phyloP scores from a whole-genome alignment of 192 early-diverging fungal species.

The Coemansia sp. region DNA sequence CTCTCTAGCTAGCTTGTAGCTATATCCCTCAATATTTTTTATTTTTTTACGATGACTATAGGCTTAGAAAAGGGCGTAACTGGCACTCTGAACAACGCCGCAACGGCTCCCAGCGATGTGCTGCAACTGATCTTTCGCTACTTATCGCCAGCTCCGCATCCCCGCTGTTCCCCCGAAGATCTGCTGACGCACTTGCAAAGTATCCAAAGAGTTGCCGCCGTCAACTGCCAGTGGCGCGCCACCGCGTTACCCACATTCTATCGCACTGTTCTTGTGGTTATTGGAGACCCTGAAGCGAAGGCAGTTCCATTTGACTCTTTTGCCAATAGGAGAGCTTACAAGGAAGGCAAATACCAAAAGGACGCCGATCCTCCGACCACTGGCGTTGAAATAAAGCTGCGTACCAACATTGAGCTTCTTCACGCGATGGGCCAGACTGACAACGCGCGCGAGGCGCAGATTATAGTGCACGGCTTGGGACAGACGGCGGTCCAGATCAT shows the following conservation, averaged over 20 bases:
- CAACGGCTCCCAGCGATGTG: background rate
- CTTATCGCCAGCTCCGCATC: background rate
- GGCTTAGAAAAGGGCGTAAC: no score
- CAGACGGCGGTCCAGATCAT: background rate
- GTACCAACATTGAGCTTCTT: background rate
- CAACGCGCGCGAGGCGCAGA: background rate
- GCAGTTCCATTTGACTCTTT: no score
- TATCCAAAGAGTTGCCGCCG: background rate
- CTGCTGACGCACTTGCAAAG: background rate
- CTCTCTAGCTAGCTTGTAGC: no score
- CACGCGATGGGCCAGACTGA: background rate
- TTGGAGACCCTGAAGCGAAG: background rate
- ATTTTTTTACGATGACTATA: no score
- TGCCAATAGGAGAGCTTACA: background rate
- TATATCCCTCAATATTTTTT: no score
- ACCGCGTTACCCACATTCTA: background rate
- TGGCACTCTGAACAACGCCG: no score
- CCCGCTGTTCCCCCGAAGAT: background rate
- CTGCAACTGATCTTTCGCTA: background rate
- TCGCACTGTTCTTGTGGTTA: slow-evolving; percentile 2
- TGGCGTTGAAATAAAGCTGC: background rate
- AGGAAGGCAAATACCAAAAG: background rate
- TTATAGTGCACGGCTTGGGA: background rate
- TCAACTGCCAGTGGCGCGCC: slow-evolving; percentile 12
- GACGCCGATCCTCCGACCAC: background rate